Percentiles rank a stretch among this genome's conserved stretches.
These are phyloP conservation scores for Schrenkiella parvula DNA, from an alignment of 345 rosid genomes.

Conservation along the genomic window DNA sequence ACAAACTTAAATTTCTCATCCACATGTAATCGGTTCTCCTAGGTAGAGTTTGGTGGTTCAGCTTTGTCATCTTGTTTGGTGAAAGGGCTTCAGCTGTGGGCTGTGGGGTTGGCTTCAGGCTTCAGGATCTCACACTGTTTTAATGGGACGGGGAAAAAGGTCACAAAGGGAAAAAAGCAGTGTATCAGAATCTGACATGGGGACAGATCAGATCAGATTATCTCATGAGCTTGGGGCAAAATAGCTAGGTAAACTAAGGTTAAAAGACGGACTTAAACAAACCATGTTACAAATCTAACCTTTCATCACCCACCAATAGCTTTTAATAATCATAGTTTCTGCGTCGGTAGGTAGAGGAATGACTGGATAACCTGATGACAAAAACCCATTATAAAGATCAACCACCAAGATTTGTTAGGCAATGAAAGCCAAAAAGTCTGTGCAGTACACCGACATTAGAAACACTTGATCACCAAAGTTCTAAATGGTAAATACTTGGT, in stretches of 20 bases:
- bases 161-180: conserved; percentile 64
- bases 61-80: conserved; percentile 84
- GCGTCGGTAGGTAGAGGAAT: conserved; percentile 72
- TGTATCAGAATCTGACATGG: conserved; percentile 67
- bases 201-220: conserved; percentile 29
- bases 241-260: conserved; percentile 46
- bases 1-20: conserved; percentile 41
- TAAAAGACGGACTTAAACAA: conserved; percentile 34
- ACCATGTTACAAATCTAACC: conserved; percentile 41
- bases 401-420: background rate
- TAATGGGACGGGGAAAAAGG: conserved; percentile 61
- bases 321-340: conserved; percentile 82
- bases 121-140: conserved; percentile 88
- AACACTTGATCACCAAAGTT: background rate
- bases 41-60: conserved; percentile 76
- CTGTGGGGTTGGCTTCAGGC: conserved; percentile 93
- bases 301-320: conserved; percentile 42
- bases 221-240: conserved; percentile 36
- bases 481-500: background rate
- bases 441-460: background rate
- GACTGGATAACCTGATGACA: conserved; percentile 83
- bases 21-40: conserved; percentile 62
- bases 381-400: conserved; percentile 40
- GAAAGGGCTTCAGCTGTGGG: conserved; percentile 74
- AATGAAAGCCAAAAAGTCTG: background rate